These are phyloP conservation scores for Periconia sp. DNA, from an alignment of 2,329 filamentous ascomycete genomes.

Conservation along the genomic window DNA sequence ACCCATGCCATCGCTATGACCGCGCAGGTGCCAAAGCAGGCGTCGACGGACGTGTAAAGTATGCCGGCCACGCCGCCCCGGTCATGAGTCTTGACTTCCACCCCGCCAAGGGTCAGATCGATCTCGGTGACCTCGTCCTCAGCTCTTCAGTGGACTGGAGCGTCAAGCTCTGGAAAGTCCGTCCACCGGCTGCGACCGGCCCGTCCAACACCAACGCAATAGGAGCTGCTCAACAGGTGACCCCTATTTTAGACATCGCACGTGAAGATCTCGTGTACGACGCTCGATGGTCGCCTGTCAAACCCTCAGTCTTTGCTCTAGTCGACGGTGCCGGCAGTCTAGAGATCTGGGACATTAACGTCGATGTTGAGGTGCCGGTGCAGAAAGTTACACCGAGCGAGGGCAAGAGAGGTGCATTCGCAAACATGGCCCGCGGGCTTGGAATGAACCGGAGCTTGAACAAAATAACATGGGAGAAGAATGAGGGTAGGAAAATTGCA, in stretches of 20 bases:
- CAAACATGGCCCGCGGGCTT: constrained; percentile 45
- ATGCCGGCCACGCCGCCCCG: constrained; percentile 88
- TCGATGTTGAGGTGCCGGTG: constrained; percentile 90
- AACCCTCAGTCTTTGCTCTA: constrained; percentile 91
- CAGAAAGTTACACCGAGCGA: constrained; percentile 76
- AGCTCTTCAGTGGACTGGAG: constrained; percentile 96
- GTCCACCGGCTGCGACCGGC: constrained; percentile 74
- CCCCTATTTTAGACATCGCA: constrained; percentile 85
- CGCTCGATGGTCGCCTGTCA: constrained; percentile 91
- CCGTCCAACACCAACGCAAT: constrained; percentile 49
- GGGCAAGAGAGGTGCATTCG: constrained; percentile 43
- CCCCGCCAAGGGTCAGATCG: constrained; percentile 87
- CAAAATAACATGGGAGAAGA: constrained; percentile 91
- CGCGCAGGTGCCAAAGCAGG: constrained; percentile 96
- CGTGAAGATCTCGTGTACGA: constrained; percentile 98
- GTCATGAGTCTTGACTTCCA: constrained; percentile 98
- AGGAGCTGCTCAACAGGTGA: constrained; percentile 58
- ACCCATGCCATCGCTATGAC: constrained; percentile 96
- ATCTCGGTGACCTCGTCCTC: constrained; percentile 91
- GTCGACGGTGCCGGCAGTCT: constrained; percentile 92
- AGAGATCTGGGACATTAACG: constrained; percentile 93
- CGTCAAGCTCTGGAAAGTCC: constrained; percentile 95
- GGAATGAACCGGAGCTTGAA: constrained; percentile 86
- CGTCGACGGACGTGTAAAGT: constrained; percentile 86
- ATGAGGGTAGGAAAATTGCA: constrained; percentile 84